Percentiles rank a stretch among this genome's conserved stretches.
phyloP scores from a whole-genome alignment of 2,329 filamentous ascomycete species.

The Pestalotiopsis sp. region DNA sequence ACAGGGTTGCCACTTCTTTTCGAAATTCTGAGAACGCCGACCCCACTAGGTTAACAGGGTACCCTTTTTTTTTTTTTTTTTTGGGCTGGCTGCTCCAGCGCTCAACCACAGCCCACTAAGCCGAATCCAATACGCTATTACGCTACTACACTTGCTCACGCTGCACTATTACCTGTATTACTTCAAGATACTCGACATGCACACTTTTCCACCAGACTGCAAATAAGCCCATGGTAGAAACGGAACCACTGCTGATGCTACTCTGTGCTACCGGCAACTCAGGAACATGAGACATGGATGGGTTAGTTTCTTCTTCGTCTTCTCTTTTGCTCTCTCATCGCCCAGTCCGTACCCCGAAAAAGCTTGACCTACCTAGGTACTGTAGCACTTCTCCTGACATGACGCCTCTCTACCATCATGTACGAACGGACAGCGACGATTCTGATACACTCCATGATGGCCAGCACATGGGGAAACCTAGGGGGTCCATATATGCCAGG shows the following conservation, averaged over 20 bases:
- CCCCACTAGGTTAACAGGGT: conserved; percentile 10
- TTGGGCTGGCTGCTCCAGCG: no score
- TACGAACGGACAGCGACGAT: background rate
- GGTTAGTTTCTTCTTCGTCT: background rate
- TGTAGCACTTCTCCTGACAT: background rate
- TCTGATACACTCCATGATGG: background rate
- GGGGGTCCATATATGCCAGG: background rate
- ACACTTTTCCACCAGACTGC: background rate
- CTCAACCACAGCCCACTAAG: background rate
- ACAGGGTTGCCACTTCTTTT: conserved; percentile 22
- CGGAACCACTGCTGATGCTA: background rate
- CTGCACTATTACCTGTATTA: background rate
- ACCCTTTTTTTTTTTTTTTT: background rate
- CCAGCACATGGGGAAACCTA: background rate
- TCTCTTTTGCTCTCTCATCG: background rate
- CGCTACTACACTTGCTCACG: background rate
- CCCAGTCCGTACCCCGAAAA: background rate
- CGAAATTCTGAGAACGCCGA: background rate
- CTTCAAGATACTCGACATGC: background rate
- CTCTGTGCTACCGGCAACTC: background rate
- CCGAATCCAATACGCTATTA: background rate
- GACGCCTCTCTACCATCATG: background rate
- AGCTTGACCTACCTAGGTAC: background rate
- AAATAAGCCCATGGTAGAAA: background rate
- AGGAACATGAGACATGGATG: conserved; percentile 7